These are phyloP conservation scores for Senecio squalidus DNA, from an alignment of 140 eudicot species.

Conservation along the genomic window DNA sequence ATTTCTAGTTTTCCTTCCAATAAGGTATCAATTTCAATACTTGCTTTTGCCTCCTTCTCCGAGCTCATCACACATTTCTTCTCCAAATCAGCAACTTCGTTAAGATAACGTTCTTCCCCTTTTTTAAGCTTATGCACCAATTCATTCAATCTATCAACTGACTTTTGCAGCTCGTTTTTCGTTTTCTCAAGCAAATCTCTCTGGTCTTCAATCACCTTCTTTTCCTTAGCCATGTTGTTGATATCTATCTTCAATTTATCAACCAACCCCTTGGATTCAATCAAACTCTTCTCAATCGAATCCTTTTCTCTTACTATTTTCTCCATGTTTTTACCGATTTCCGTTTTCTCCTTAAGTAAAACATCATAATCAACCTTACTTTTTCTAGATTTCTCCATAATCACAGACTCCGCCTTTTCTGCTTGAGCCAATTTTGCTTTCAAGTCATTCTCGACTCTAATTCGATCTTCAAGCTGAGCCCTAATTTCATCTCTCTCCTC, in stretches of 20 bases:
- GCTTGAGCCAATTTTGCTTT: conserved; percentile 13
- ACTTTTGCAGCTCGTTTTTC: conserved; percentile 33
- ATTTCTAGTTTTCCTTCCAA: conserved; percentile 40
- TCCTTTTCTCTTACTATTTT: conserved; percentile 28
- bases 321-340: neutral
- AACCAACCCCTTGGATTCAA: conserved; percentile 27
- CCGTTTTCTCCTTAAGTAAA: conserved; percentile 29
- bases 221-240: conserved; percentile 20
- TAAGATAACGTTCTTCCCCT: conserved; percentile 36
- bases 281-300: conserved; percentile 27
- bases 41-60: conserved; percentile 35
- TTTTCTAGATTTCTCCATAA: neutral
- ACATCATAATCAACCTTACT: conserved; percentile 31
- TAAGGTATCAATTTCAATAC: conserved; percentile 26
- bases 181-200: conserved; percentile 33
- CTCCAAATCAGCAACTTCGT: conserved; percentile 45
- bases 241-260: conserved; percentile 32
- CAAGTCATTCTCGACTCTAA: conserved; percentile 4
- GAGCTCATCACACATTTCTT: conserved; percentile 25
- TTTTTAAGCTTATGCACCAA: conserved; percentile 35
- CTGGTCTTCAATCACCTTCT: conserved; percentile 33
- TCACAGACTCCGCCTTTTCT: conserved; percentile 27
- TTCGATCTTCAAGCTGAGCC: conserved; percentile 11
- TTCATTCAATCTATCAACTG: conserved; percentile 26
- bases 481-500: conserved; percentile 50